Evolutionary conservation across 805 yeast species (phyloP).

Genomic region (Saturnispora quitensis): DNA sequence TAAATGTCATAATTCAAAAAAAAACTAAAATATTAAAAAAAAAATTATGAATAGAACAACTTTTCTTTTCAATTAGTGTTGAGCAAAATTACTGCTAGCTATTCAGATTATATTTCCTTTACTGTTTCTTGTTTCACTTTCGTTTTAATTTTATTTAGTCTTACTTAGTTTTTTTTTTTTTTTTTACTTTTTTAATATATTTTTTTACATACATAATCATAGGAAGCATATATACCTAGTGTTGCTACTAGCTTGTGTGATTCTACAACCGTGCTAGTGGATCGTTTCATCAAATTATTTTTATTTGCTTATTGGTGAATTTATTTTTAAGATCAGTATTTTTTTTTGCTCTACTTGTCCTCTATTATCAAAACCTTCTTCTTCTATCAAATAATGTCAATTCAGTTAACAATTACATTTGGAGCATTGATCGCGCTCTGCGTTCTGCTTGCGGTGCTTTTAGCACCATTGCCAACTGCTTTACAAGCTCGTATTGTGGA

Average conservation of each 20-base stretch:
- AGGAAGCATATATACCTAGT: not conserved
- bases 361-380: not conserved
- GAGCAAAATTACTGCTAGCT: not conserved
- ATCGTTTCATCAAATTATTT: not conserved
- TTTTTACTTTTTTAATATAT: not conserved
- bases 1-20: not conserved
- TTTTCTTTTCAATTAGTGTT: not conserved
- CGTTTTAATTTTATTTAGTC: not conserved
- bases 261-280: not conserved
- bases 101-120: not conserved
- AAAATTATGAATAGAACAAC: not conserved
- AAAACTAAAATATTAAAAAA: too few relatives aligned
- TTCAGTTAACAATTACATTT: conserved; percentile 30
- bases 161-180: not conserved
- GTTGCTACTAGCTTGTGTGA: too few relatives aligned
- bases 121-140: not conserved
- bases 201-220: not conserved
- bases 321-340: not conserved
- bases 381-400: conserved; percentile 18
- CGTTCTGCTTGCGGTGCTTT: conserved; percentile 32
- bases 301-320: not conserved
- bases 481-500: conserved; percentile 31
- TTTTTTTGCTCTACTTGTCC: not conserved
- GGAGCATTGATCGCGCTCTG: conserved; percentile 37
- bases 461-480: conserved; percentile 41